Evolutionary conservation across 208 protist genomes (phyloP), one percentile per base, ranked within the genome.

Genomic region (Naegleria gruberi): DNA sequence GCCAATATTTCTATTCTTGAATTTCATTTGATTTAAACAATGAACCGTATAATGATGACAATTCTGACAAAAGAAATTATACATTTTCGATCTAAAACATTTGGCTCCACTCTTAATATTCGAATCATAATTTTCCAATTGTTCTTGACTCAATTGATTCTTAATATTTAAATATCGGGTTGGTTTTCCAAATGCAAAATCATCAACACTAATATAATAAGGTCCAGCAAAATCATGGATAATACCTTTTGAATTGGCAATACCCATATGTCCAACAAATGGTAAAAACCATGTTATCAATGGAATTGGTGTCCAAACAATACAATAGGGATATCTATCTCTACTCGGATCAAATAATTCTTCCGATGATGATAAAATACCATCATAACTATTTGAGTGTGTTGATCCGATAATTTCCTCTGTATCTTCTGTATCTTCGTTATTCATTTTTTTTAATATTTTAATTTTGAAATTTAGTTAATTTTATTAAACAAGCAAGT

Each of bases 281-380:
- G 93, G 93, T 5, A 94, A 34, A 5, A 94, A 42, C 92, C 92
- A 94, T 47, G 88, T 92, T 10, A 94, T 87, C 37, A 93, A 15
- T 40, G 93, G 93, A n/a, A 94, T 93, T 26, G 93, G 91, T 26
- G 92, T 94, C 93, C 91, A 94, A 12, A 93, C 91, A 57, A 94
- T 73, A 83, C 91, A 91, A 65, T 85, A 94, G 10, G 93, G 93
- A 93, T 84, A 94, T 84, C 91, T 10, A 46, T 93, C 23, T 4
- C 34, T 15, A 23, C 7, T 51, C 37, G 15, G n/a, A 89, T 92
- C 90, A 43, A 91, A 91, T 84, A 43, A 12, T n/a, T n/a, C n/a
- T n/a, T n/a, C n/a, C n/a, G n/a, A n/a, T n/a, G n/a, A n/a, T n/a
- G n/a, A n/a, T n/a, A n/a, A n/a, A n/a, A n/a, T n/a, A n/a, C n/a